Evolutionary conservation across 1,139 yeast species (phyloP), one percentile per base, ranked within the genome.

Genomic region (Saccharomyces hybrid): DNA sequence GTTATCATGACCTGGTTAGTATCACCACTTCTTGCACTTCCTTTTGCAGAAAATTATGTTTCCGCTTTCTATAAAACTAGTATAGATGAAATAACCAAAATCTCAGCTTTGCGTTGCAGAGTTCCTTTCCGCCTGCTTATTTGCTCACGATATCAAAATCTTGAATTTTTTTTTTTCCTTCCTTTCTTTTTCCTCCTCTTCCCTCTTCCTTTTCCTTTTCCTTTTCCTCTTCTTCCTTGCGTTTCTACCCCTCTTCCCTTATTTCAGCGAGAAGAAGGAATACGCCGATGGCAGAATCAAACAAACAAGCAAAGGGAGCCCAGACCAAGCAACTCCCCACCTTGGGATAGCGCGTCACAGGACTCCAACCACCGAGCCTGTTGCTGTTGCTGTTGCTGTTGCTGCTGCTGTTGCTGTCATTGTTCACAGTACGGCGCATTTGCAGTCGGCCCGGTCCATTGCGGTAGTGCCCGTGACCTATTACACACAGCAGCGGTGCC

Each of bases 241-340:
- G 44, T 38, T 38, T 38, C 25, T 38, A 38, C 44, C 44, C 44
- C 44, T 38, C 44, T 38, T 38, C 44, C 25, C 44, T 38, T n/a
- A n/a, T 32, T 32, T 8, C 14, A 32, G 38, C 38, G 7, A 32
- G 13, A 32, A n/a, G 8, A 11, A 32, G n/a, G 38, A 32, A 25
- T 6, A 38, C 11, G 13, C 25, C 44, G 25, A 38, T 16, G 44
- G 44, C 44, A 38, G 44, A 38, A 5, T 16, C 11, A 20, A 20
- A 20, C 4, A 20, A 20, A 20, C 23, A 20, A 20, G 4, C 23
- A 20, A 20, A 20, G 23, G 23, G 23, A 20, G 23, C 23, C 23
- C 4, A 20, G 23, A 20, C 23, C 23, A 20, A 20, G 23, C 23
- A 3, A 20, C 23, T 20, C 23, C 23, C 23, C 23, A 20, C 23